Evolutionary conservation across 1,139 yeast species (phyloP).

Genomic region (Suhomyces kunorum): DNA sequence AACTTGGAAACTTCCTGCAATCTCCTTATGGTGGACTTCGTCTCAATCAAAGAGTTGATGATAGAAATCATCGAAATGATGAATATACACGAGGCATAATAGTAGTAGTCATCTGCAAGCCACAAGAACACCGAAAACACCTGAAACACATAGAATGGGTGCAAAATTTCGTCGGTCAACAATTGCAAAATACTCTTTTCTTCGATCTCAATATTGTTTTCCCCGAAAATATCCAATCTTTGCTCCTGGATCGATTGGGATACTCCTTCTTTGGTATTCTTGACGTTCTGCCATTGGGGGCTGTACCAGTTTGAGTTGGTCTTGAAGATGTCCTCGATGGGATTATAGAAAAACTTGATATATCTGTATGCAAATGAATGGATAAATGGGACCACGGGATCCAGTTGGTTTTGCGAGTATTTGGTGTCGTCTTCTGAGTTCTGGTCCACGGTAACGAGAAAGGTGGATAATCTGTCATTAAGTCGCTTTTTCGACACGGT

Average conservation of each 20-base stretch:
- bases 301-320: conserved; percentile 90
- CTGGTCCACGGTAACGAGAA: conserved; percentile 43
- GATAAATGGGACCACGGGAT: conserved; percentile 70
- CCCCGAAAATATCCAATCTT: conserved; percentile 72
- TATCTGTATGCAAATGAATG: conserved; percentile 80
- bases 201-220: conserved; percentile 70
- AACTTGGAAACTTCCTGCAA: conserved; percentile 73
- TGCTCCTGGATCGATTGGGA: conserved; percentile 68
- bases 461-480: conserved; percentile 69
- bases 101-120: conserved; percentile 89
- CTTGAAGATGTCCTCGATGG: conserved; percentile 80
- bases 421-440: conserved; percentile 19
- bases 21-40: conserved; percentile 71
- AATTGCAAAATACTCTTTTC: conserved; percentile 69
- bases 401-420: conserved; percentile 30
- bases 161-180: conserved; percentile 82
- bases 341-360: conserved; percentile 78
- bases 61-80: conserved; percentile 81
- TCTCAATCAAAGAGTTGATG: conserved; percentile 77
- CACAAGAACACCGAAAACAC: conserved; percentile 87
- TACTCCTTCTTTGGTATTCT: conserved; percentile 66
- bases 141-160: conserved; percentile 94
- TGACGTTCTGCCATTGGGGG: conserved; percentile 63
- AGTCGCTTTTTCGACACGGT: conserved; percentile 59
- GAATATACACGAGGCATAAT: conserved; percentile 91